Evolutionary conservation across 2,329 filamentous ascomycete species (phyloP).

Genomic region (Colletotrichum sojae): DNA sequence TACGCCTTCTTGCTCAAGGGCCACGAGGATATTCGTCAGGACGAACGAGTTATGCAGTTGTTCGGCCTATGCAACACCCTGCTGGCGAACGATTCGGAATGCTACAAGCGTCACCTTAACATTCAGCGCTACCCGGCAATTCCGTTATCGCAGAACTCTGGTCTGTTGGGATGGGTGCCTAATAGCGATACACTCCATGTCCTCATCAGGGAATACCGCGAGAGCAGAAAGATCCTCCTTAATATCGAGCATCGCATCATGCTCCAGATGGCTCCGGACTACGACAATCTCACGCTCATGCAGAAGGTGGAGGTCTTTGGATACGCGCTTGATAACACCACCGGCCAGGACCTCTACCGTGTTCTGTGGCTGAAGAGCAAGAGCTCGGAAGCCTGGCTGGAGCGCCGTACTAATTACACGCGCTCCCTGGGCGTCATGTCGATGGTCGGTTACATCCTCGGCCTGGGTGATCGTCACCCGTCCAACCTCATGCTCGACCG

Average conservation of each 20-base stretch:
- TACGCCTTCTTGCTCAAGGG: constrained; percentile 96
- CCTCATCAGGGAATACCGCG: constrained; percentile 96
- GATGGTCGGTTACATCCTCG: constrained; percentile 99
- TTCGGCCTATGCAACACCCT: constrained; percentile 98
- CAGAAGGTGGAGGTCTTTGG: constrained; percentile 99
- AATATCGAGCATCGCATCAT: constrained; percentile 99
- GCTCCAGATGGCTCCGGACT: constrained; percentile 99
- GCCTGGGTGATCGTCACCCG: constrained; percentile 95
- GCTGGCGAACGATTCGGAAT: constrained; percentile 92
- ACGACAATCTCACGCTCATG: constrained; percentile 98
- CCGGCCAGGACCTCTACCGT: constrained; percentile 96
- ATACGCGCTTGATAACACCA: constrained; percentile 99
- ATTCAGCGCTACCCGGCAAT: constrained; percentile 98
- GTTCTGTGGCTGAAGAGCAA: constrained; percentile 99
- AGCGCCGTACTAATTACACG: constrained; percentile 98
- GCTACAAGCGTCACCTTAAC: constrained; percentile 95
- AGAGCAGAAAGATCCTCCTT: constrained; percentile 95
- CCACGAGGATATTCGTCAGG: constrained; percentile 99
- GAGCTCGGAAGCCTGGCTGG: constrained; percentile 97
- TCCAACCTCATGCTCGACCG: constrained; percentile 98
- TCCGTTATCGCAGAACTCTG: constrained; percentile 95
- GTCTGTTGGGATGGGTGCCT: constrained; percentile 94
- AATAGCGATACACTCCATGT: constrained; percentile 98
- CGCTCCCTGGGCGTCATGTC: constrained; percentile 98
- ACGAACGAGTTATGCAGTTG: constrained; percentile 99